Base-by-base conservation (phyloP, 192 early-diverging fungal genomes). In the Coemansia sp. region DNA sequence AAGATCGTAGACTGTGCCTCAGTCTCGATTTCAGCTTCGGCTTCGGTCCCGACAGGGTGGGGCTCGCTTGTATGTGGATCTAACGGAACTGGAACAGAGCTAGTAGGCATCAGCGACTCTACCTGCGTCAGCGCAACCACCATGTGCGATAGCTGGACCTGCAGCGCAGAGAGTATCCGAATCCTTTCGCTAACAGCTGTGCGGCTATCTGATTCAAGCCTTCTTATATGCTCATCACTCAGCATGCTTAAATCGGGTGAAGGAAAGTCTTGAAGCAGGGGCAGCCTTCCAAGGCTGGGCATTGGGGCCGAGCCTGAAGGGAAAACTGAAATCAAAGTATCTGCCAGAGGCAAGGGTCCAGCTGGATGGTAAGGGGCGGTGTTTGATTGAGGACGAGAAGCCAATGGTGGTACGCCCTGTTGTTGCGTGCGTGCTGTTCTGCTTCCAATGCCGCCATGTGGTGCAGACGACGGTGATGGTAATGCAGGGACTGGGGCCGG, bases 101-200 rank as follows among this genome's bases (percentile, higher is more conserved):
- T 14, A 11, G 42, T 45, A 14, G 42, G 52, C 17, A 52, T 38
- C 1, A 64, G 33, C 18, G 78, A 80, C 45, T 80, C 73, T 5
- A 80, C 73, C 42, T 80, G 78, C 0, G 78, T 80, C 34, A 80
- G 60, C 10, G 78, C 67, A 31, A 67, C 38, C 14, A 80, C 50
- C 78, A 80, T 80, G 14, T 80, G 72, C 28, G 78, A 80, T 5
- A 90, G 84, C 71, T 92, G 90, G 2, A 63, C 63, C 60, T 90
- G 85, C 8, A 87, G 76, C 1, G 82, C 81, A 29, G 89, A 83
- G 50, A 92, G 68, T 29, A 90, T 77, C 12, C 87, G 83, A 38
- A 92, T 73, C 12, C 88, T 80, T 38, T 92, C 88, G 55, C 80
- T 78, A 2, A 92, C 84, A 4, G 85, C 88, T 2, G 84, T 78